Evolutionary conservation across 2,329 filamentous ascomycete species (phyloP).

Genomic region (Chaetomium strumarium): DNA sequence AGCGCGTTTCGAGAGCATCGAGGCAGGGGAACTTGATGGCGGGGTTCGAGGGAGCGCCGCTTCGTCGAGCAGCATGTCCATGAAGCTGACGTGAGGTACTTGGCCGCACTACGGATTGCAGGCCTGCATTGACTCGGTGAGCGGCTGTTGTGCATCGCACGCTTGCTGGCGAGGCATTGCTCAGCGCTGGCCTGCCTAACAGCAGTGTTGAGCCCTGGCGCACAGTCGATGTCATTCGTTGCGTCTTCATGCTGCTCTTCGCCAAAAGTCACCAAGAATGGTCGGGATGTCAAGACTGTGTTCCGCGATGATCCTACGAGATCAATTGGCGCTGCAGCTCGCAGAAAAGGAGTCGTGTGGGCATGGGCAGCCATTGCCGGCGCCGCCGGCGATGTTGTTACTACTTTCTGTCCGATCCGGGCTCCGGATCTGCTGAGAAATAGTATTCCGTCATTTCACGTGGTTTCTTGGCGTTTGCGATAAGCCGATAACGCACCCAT

Average conservation of each 20-base stretch:
- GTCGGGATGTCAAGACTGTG: neutral
- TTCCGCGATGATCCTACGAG: neutral
- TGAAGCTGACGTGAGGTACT: slow-evolving; percentile 18
- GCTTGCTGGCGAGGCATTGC: slow-evolving; percentile 9
- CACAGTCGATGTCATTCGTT: slow-evolving; percentile 14
- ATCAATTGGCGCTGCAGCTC: neutral
- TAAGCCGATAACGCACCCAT: slow-evolving; percentile 2
- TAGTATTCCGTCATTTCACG: slow-evolving; percentile 25
- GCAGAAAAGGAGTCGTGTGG: neutral
- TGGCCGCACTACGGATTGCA: neutral
- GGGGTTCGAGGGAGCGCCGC: slow-evolving; percentile 61
- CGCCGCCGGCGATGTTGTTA: slow-evolving; percentile 3
- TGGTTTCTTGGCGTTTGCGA: slow-evolving; percentile 13
- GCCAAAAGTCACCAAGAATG: neutral
- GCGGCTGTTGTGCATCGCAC: neutral
- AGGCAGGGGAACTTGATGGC: slow-evolving; percentile 87
- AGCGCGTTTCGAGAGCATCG: slow-evolving; percentile 73
- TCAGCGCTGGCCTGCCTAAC: neutral
- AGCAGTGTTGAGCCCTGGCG: slow-evolving; percentile 12
- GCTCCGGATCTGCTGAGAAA: neutral
- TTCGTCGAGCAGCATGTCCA: slow-evolving; percentile 17
- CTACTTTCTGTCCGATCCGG: neutral
- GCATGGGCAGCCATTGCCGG: slow-evolving; percentile 13
- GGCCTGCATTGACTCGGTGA: neutral
- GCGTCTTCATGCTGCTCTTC: slow-evolving; percentile 16